Conservation (phyloP, 2,329 filamentous ascomycete species). For the Colletotrichum chlorophyti region DNA sequence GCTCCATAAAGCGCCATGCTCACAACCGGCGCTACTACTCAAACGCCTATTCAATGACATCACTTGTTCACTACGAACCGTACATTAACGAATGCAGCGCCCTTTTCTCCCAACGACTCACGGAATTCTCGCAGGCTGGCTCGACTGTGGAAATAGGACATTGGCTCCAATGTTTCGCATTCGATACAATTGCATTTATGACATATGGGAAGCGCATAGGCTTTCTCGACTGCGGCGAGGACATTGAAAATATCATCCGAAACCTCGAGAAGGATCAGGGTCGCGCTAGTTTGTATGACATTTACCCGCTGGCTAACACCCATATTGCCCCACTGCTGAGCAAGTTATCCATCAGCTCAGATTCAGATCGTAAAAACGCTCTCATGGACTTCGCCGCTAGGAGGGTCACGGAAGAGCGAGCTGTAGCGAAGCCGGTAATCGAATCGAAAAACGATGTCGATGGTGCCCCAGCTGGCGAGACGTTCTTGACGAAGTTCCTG, state of each 20-base stretch:
- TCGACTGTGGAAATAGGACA: slow-evolving; percentile 45
- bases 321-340: slow-evolving; percentile 39
- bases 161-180: slow-evolving; percentile 55
- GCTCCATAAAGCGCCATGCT: slow-evolving; percentile 44
- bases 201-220: slow-evolving; percentile 47
- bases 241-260: slow-evolving; percentile 49
- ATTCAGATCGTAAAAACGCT: slow-evolving; percentile 16
- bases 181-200: slow-evolving; percentile 59
- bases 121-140: slow-evolving; percentile 40
- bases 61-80: slow-evolving; percentile 53
- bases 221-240: slow-evolving; percentile 53
- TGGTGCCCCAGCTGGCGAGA: slow-evolving; percentile 36
- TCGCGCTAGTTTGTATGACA: slow-evolving; percentile 48
- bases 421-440: slow-evolving; percentile 23
- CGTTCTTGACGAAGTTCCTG: slow-evolving; percentile 50
- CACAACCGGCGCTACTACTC: slow-evolving; percentile 47
- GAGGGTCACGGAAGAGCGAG: slow-evolving; percentile 38
- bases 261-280: slow-evolving; percentile 41
- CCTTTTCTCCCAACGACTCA: slow-evolving; percentile 45
- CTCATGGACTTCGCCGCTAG: slow-evolving; percentile 37
- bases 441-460: slow-evolving; percentile 11
- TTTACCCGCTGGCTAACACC: slow-evolving; percentile 48
- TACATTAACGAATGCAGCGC: slow-evolving; percentile 55
- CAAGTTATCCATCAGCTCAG: slow-evolving; percentile 34
- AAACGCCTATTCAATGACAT: slow-evolving; percentile 53